phyloP scores from a whole-genome alignment of 2,329 filamentous ascomycete genomes.

The Pleoardoris graminearum region DNA sequence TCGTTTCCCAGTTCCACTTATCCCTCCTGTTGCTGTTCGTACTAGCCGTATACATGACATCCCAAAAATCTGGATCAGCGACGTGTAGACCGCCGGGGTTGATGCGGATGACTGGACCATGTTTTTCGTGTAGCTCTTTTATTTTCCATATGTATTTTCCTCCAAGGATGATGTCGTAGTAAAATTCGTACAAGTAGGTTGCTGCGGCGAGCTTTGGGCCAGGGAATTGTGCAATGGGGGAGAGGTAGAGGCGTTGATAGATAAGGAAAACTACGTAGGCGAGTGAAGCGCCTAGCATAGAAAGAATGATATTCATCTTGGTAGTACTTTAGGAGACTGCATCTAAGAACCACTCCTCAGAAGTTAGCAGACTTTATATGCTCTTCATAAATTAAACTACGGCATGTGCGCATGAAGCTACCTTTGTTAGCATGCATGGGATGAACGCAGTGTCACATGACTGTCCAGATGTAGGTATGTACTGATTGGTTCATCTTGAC shows the following conservation, averaged over 20 bases:
- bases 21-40: not conserved
- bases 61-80: constrained; percentile 21
- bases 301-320: no score
- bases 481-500: no score
- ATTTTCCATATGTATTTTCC: not conserved
- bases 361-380: no score
- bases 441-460: no score
- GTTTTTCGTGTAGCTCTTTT: not conserved
- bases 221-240: constrained; percentile 7
- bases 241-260: not conserved
- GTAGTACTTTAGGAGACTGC: no score
- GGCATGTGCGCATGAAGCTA: no score
- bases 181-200: constrained; percentile 8
- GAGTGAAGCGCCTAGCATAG: no score
- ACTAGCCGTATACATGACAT: constrained; percentile 21
- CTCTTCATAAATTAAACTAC: no score
- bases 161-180: constrained; percentile 4
- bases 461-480: no score
- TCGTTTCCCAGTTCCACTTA: not conserved
- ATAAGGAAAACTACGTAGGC: no score
- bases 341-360: no score
- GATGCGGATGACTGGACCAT: constrained; percentile 35
- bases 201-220: constrained; percentile 6
- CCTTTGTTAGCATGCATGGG: no score
- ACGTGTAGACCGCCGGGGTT: constrained; percentile 32